These are phyloP conservation scores for Neurospora sp. DNA, from an alignment of 495 filamentous ascomycete genomes.

Conservation along the genomic window DNA sequence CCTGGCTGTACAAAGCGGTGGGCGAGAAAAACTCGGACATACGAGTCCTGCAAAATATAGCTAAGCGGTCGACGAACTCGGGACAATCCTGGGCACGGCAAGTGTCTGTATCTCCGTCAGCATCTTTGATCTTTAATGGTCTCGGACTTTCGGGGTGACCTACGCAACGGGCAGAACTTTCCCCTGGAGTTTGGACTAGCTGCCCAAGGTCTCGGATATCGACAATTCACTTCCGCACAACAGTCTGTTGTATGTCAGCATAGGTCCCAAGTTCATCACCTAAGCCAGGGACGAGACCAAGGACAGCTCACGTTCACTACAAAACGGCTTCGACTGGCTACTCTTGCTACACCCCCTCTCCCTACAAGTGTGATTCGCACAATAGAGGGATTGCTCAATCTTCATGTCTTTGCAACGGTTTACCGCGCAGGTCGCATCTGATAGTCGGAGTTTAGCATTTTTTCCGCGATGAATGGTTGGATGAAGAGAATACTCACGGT, in stretches of 20 bases:
- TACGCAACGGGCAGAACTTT: constrained; percentile 15
- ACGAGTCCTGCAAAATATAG: constrained; percentile 15
- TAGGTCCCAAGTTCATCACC: too few species aligned
- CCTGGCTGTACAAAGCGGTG: background rate
- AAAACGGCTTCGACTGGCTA: constrained; percentile 10
- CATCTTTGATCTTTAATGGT: background rate
- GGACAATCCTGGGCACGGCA: constrained; percentile 12
- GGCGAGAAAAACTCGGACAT: background rate
- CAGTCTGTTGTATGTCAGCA: constrained; percentile 1
- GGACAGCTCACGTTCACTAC: constrained; percentile 18
- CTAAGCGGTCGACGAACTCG: constrained; percentile 7
- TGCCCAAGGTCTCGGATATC: constrained; percentile 1
- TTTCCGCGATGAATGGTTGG: background rate
- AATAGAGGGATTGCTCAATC: constrained; percentile 10
- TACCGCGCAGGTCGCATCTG: constrained; percentile 19
- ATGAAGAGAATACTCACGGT: constrained; percentile 12
- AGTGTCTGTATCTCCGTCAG: constrained; percentile 8
- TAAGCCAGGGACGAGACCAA: too few species aligned
- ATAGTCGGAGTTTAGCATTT: background rate
- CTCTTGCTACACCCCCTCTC: constrained; percentile 17
- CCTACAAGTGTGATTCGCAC: constrained; percentile 19
- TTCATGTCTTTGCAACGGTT: constrained; percentile 12
- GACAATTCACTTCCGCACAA: constrained; percentile 7
- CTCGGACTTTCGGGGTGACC: background rate
- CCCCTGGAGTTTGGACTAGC: background rate